Evolutionary conservation across 2,329 filamentous ascomycete species (phyloP).

Genomic region (Alternaria burnsii): DNA sequence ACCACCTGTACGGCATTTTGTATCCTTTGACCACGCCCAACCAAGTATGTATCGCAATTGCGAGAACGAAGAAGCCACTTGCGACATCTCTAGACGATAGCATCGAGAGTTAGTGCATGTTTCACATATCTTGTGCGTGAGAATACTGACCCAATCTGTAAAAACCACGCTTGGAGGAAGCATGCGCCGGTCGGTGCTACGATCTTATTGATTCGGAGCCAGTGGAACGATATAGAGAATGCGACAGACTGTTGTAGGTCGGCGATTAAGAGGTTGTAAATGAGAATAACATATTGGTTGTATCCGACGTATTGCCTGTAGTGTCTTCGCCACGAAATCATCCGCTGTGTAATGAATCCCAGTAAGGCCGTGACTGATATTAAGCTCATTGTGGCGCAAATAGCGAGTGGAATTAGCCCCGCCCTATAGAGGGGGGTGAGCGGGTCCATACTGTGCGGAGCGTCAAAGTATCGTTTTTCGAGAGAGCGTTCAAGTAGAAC

Average conservation of each 20-base stretch:
- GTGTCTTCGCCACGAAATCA: slow-evolving; percentile 60
- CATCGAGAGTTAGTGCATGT: background rate
- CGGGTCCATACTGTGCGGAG: slow-evolving; percentile 44
- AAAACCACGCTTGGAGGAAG: slow-evolving; percentile 61
- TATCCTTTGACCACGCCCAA: slow-evolving; percentile 58
- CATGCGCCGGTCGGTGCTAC: slow-evolving; percentile 56
- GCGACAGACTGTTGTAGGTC: slow-evolving; percentile 63
- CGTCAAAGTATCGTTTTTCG: slow-evolving; percentile 31
- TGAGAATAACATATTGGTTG: slow-evolving; percentile 64
- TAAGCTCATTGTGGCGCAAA: slow-evolving; percentile 59
- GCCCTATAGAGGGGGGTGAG: slow-evolving; percentile 40
- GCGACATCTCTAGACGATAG: slow-evolving; percentile 53
- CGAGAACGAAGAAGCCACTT: slow-evolving; percentile 62
- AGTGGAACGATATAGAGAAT: slow-evolving; percentile 60
- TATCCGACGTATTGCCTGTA: slow-evolving; percentile 61
- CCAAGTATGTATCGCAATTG: slow-evolving; percentile 65
- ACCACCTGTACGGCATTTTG: slow-evolving; percentile 56
- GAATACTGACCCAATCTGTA: slow-evolving; percentile 54
- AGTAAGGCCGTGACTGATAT: slow-evolving; percentile 56
- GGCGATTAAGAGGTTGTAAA: slow-evolving; percentile 62
- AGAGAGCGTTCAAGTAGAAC: slow-evolving; percentile 19
- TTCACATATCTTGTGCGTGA: background rate
- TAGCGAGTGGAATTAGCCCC: slow-evolving; percentile 58
- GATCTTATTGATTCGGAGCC: slow-evolving; percentile 57
- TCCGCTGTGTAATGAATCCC: slow-evolving; percentile 59